Evolutionary conservation across 805 yeast species (phyloP).

Genomic region (Lipomyces yamanashiensis): DNA sequence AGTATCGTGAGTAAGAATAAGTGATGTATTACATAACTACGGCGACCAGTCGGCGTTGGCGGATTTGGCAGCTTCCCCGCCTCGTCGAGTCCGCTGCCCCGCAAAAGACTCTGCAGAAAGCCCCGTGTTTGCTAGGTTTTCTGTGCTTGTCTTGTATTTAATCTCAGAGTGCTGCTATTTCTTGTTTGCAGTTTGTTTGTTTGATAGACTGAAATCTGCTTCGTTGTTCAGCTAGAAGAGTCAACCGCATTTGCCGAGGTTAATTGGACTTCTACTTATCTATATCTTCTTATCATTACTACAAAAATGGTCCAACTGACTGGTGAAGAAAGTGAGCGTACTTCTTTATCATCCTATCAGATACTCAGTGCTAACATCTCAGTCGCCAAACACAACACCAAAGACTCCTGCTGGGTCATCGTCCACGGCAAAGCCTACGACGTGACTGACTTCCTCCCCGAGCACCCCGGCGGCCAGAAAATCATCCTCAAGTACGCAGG

Average conservation of each 20-base stretch:
- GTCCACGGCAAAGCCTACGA: slow-evolving; percentile 81
- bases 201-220: no score
- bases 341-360: neutral
- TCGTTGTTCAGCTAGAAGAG: no score
- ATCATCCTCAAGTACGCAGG: slow-evolving; percentile 66
- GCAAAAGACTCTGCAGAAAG: neutral
- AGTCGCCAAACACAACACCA: slow-evolving; percentile 58
- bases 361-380: neutral
- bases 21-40: neutral
- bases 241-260: slow-evolving; percentile 1
- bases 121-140: no score
- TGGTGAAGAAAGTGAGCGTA: slow-evolving; percentile 11
- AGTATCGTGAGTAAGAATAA: no score
- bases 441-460: slow-evolving; percentile 62
- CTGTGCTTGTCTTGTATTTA: no score
- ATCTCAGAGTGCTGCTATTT: no score
- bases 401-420: slow-evolving; percentile 80
- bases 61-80: slow-evolving; percentile 12
- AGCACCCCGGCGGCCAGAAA: slow-evolving; percentile 67
- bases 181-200: no score
- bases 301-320: slow-evolving; percentile 4
- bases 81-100: slow-evolving; percentile 17
- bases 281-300: neutral
- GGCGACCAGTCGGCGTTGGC: slow-evolving; percentile 15
- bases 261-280: neutral